These are phyloP conservation scores for Moricandia arvensis DNA, from an alignment of 345 rosid species.

Conservation along the genomic window DNA sequence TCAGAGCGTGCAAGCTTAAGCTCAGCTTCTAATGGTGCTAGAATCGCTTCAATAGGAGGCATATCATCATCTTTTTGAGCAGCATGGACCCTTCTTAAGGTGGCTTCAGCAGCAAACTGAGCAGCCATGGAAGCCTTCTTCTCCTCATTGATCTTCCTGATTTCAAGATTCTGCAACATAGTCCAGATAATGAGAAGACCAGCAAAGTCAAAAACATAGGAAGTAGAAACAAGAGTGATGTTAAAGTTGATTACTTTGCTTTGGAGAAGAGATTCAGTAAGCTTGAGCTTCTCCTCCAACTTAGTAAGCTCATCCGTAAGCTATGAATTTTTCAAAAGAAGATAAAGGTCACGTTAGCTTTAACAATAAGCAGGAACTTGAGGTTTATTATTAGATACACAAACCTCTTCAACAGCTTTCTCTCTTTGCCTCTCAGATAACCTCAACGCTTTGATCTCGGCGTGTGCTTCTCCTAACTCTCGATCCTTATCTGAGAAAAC, in stretches of 20 bases:
- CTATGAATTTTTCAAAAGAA: slow-evolving; percentile 37
- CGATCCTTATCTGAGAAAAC: slow-evolving; percentile 76
- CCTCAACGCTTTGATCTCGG: slow-evolving; percentile 89
- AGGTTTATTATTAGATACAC: no score
- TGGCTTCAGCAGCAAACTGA: slow-evolving; percentile 99
- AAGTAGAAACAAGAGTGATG: neutral
- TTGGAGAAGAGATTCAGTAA: slow-evolving; percentile 80
- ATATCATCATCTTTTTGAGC: slow-evolving; percentile 99
- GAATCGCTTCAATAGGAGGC: slow-evolving; percentile 99
- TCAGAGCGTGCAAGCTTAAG: slow-evolving; percentile 93
- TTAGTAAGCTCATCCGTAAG: slow-evolving; percentile 85
- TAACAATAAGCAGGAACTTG: neutral
- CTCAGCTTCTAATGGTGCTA: slow-evolving; percentile 97
- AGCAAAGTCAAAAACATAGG: neutral
- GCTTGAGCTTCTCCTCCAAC: slow-evolving; percentile 90
- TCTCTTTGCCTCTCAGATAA: slow-evolving; percentile 81
- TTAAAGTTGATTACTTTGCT: slow-evolving; percentile 52
- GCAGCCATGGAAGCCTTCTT: slow-evolving; percentile 99
- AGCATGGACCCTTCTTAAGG: slow-evolving; percentile 96
- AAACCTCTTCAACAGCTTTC: slow-evolving; percentile 99
- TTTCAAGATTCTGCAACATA: slow-evolving; percentile 78
- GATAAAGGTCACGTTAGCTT: neutral
- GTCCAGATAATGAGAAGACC: neutral
- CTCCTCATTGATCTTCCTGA: slow-evolving; percentile 92
- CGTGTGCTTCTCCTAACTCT: slow-evolving; percentile 83